These are phyloP conservation scores for Boletus patriciae DNA, from an alignment of 768 basidiomycete species.

Conservation along the genomic window DNA sequence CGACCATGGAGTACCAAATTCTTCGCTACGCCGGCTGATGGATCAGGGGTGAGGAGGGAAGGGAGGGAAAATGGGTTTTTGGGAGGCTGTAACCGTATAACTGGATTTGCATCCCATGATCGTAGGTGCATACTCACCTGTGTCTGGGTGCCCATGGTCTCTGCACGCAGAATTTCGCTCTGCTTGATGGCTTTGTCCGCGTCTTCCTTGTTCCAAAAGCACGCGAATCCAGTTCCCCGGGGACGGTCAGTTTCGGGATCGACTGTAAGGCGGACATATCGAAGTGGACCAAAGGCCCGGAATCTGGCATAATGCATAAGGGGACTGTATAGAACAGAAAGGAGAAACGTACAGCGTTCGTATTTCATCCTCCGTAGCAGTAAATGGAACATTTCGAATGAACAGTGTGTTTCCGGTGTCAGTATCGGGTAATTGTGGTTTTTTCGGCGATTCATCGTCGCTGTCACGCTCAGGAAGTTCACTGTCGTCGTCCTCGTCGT, in stretches of 20 bases:
- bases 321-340: neutral
- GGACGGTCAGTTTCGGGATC: conserved; percentile 83
- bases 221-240: conserved; percentile 93
- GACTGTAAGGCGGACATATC: conserved; percentile 89
- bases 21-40: conserved; percentile 79
- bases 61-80: conserved; percentile 87
- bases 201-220: conserved; percentile 93
- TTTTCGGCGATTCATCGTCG: conserved; percentile 46
- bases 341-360: conserved; percentile 63
- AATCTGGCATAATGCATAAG: conserved; percentile 47
- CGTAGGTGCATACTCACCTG: conserved; percentile 30
- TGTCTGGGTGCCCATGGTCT: conserved; percentile 52
- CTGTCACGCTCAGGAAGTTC: conserved; percentile 2
- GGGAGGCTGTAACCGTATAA: conserved; percentile 42
- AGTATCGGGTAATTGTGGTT: conserved; percentile 75
- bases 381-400: conserved; percentile 89
- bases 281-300: conserved; percentile 86
- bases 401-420: conserved; percentile 92
- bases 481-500: conserved; percentile 28
- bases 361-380: conserved; percentile 91
- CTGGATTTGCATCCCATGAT: neutral
- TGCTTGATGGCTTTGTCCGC: conserved; percentile 84
- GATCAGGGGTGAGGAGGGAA: conserved; percentile 92
- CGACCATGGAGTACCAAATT: conserved; percentile 89
- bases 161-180: conserved; percentile 66